Conservation (phyloP, 2,329 filamentous ascomycete species). For the Diaporthe sp. region DNA sequence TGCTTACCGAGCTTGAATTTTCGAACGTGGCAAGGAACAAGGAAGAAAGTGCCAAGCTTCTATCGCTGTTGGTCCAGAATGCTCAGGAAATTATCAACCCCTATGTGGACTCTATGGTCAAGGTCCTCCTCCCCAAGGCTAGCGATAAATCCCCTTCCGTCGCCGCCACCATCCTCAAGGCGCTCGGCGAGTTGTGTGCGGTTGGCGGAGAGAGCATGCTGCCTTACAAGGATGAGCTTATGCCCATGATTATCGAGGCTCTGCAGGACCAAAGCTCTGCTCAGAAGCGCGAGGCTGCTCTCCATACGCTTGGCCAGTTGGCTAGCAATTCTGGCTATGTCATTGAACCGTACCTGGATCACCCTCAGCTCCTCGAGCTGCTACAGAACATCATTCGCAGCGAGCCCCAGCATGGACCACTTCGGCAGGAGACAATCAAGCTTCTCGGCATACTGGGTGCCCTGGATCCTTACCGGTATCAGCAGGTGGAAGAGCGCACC, state of each 20-base stretch:
- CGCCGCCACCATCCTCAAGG: slow-evolving; percentile 93
- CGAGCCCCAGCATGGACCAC: slow-evolving; percentile 84
- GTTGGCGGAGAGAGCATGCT: slow-evolving; percentile 96
- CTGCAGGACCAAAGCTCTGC: slow-evolving; percentile 94
- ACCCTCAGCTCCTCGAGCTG: slow-evolving; percentile 92
- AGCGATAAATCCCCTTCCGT: slow-evolving; percentile 88
- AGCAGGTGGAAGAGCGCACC: slow-evolving; percentile 90
- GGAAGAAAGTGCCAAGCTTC: slow-evolving; percentile 93
- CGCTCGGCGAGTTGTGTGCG: slow-evolving; percentile 92
- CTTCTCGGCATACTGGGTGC: slow-evolving; percentile 96
- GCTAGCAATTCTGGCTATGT: slow-evolving; percentile 98
- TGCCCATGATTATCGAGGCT: slow-evolving; percentile 95
- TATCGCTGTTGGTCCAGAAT: slow-evolving; percentile 93
- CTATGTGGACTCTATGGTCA: slow-evolving; percentile 97
- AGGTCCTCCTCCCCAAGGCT: slow-evolving; percentile 93
- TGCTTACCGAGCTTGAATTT: slow-evolving; percentile 96
- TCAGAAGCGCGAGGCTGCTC: slow-evolving; percentile 89
- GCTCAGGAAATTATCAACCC: slow-evolving; percentile 94
- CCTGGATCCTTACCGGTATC: slow-evolving; percentile 95
- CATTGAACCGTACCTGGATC: slow-evolving; percentile 94
- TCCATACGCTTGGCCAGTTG: slow-evolving; percentile 91
- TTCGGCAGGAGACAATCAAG: slow-evolving; percentile 96
- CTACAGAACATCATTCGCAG: slow-evolving; percentile 94
- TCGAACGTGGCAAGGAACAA: slow-evolving; percentile 95
- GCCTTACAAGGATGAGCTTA: slow-evolving; percentile 89